Evolutionary conservation across 176 grass and related monocot genomes (phyloP).

Genomic region (Echinochloa phyllopogon): DNA sequence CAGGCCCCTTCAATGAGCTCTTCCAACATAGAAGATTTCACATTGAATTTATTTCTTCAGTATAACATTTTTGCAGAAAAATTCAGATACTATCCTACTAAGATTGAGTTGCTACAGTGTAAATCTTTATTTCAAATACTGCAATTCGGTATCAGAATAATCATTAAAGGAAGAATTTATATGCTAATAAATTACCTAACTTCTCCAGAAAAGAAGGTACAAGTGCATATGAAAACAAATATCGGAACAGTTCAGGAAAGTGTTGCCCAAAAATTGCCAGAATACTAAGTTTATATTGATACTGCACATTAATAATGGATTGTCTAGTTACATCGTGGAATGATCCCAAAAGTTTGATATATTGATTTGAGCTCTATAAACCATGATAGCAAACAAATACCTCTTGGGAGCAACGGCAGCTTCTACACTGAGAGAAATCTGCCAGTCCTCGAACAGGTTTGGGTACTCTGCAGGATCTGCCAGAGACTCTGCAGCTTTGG

Average conservation of each 20-base stretch:
- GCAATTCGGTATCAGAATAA: background rate
- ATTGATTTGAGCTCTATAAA: background rate
- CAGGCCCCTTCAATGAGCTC: background rate
- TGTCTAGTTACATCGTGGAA: background rate
- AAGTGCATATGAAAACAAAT: background rate
- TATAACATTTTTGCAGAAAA: background rate
- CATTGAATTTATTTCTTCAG: background rate
- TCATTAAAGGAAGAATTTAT: background rate
- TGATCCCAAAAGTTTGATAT: slow-evolving; percentile 2
- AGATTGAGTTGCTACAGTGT: background rate
- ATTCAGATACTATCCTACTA: background rate
- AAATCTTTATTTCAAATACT: background rate
- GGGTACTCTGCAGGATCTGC: slow-evolving; percentile 84
- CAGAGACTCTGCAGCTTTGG: slow-evolving; percentile 84
- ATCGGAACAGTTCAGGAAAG: background rate
- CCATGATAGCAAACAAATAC: slow-evolving; percentile 3
- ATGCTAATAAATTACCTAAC: background rate
- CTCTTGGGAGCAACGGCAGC: slow-evolving; percentile 52
- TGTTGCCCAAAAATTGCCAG: background rate
- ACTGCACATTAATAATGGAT: background rate
- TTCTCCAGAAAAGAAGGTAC: background rate
- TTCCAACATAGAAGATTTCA: slow-evolving; percentile 7
- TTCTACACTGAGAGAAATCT: slow-evolving; percentile 76
- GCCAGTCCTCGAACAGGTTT: slow-evolving; percentile 87
- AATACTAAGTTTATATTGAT: slow-evolving; percentile 10